Base-by-base conservation (phyloP, 202 grass and related monocot genomes). In the Bolboschoenoplectus hybrid region DNA sequence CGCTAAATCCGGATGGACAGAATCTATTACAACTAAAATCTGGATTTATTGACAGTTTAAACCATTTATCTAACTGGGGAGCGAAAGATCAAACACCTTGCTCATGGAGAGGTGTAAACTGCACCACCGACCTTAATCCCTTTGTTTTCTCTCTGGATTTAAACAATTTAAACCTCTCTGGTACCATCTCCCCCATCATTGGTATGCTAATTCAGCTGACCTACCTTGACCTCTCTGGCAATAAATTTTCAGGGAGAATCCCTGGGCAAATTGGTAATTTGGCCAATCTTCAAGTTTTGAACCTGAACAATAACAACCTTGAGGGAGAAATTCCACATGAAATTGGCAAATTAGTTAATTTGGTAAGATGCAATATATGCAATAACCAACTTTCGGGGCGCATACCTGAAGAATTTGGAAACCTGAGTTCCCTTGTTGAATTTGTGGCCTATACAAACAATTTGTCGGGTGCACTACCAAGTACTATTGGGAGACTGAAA, bases 371-470 rank as follows among this genome's bases (percentile, higher is more conserved):
- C 40, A 99, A 99, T 88, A 50, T 99, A 14, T 99, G 92, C 85
- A 99, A 99, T 46, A 99, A 99, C 86, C 91, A 77, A 90, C 97
- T 99, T 16, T 49, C 88, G 38, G 92, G 97, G 3, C 7, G 57
- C 12, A 84, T 99, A 83, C 97, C 97, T 62, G 89, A 92, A 64
- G 89, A 96, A 82, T 90, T 99, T 40, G 97, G 93, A 32, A 87
- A 95, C 51, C 89, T 99, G 89, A 35, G 80, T 52, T 93, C 92
- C 2, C 94, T 99, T 40, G 66, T 70, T 56, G 92, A 97, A 35
- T 89, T 99, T 85, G 90, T 99, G 44, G 93, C 88, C 9, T 99
- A 99, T 80, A 91, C 90, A 17, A 99, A 99, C 45, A 99, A 97
- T 80, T 86, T 99, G 50, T 87, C 93, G 17, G 97, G 92, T 71